Conservation (phyloP, 495 filamentous ascomycete genomes). For the Glonium stellatum region DNA sequence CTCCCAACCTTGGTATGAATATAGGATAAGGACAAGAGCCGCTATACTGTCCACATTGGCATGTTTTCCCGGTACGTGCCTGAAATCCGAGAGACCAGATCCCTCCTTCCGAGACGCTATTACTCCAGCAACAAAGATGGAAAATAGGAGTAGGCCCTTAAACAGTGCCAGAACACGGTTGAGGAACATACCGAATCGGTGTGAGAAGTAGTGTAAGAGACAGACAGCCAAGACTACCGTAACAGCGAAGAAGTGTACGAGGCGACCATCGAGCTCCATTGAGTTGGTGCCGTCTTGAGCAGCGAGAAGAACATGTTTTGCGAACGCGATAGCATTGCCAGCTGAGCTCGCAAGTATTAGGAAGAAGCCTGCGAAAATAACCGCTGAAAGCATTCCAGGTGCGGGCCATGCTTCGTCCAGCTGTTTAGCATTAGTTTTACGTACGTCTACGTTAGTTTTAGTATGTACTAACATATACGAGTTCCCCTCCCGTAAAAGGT, state of each 20-base stretch:
- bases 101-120: constrained; percentile 1
- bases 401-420: constrained; percentile 8
- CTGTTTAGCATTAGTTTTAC: neutral
- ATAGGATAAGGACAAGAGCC: constrained; percentile 12
- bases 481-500: constrained; percentile 11
- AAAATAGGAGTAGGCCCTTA: constrained; percentile 7
- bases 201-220: constrained; percentile 12
- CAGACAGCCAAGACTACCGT: constrained; percentile 6
- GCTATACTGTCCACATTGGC: constrained; percentile 6
- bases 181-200: constrained; percentile 9
- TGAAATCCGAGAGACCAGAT: constrained; percentile 6
- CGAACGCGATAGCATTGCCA: constrained; percentile 12
- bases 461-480: constrained; percentile 7
- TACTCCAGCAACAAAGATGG: constrained; percentile 12
- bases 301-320: constrained; percentile 10
- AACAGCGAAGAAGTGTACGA: constrained; percentile 15
- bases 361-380: constrained; percentile 12
- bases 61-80: neutral
- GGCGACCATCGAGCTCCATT: constrained; percentile 11
- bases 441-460: neutral
- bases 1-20: constrained; percentile 18
- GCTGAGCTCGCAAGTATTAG: constrained; percentile 4
- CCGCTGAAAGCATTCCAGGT: constrained; percentile 5
- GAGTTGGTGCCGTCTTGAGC: neutral
- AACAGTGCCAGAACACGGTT: constrained; percentile 9